Base-by-base conservation (phyloP, 805 yeast species). In the Kodamaea restingae region DNA sequence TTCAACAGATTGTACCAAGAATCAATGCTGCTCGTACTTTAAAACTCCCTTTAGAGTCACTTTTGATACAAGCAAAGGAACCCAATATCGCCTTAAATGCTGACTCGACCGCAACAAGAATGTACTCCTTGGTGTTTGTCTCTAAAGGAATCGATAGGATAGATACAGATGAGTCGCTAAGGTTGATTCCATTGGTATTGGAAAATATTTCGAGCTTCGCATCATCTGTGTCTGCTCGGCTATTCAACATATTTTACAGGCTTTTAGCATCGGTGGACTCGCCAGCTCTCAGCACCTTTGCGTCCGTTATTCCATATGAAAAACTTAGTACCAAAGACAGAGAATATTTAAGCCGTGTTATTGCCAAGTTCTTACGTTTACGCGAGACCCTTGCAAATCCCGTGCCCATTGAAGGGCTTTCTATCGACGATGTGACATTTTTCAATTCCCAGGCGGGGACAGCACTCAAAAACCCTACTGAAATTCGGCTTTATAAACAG, bases 371-470 rank as follows among this genome's bases (percentile, higher is more conserved):
- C 43, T 73, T 85, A 54, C 48, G 85, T 35, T 57, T 86, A 24
- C 28, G 33, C 12, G 24, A 30, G n/a, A 32, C 12, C 63, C 63
- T 32, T 80, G 88, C 46, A 6, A 40, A 48, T 40, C 56, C 30
- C 55, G 70, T 36, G 44, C 35, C 40, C 7, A 59, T 39, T 39
- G 88, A 91, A 0, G 95, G 95, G 0, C 60, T 88, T 37, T 65
- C 81, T 10, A 56, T 67, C 0, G 54, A 54, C 0, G 88, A 83
- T 30, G 71, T 75, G 14, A 55, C 75, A 1, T 86, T 81, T 48
- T 76, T 87, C 48, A 81, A 87, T 0, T 71, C 70, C 39, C 76
- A 76, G 45, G 87, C 91, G 2, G 91, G 90, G 18, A 75, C 80
- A 0, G 57, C 74, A 0, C 80, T 75, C 51, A 75, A 75, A 38